A percentile compares a stretch with the other conserved stretches of the same genome.
phyloP scores from a whole-genome alignment of 768 basidiomycete species.

The Rhodotorula sphaerocarpa region DNA sequence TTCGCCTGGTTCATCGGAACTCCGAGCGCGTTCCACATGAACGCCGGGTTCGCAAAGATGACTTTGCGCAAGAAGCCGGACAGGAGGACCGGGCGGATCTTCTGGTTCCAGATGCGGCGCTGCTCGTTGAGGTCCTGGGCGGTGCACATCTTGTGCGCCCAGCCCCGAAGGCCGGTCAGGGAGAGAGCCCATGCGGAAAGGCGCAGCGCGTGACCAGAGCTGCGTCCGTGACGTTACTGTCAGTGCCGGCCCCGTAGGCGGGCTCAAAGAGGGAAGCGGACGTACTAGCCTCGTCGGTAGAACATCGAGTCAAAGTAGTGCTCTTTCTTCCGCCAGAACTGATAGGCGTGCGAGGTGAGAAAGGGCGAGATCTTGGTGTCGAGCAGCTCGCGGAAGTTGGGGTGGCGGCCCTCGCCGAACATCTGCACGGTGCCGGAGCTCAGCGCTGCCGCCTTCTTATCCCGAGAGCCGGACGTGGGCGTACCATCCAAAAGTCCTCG shows the following conservation, averaged over 20 bases:
- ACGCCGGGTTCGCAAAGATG: constrained; percentile 48
- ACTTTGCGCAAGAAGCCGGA: constrained; percentile 53
- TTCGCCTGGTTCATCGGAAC: constrained; percentile 58
- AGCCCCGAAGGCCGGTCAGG: constrained; percentile 54
- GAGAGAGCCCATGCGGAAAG: constrained; percentile 55
- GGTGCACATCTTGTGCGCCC: constrained; percentile 54
- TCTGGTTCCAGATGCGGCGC: constrained; percentile 55
- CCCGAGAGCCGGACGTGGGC: background rate
- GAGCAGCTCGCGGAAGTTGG: constrained; percentile 55
- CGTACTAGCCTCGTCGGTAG: constrained; percentile 62
- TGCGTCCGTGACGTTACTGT: background rate
- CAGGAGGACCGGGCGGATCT: constrained; percentile 57
- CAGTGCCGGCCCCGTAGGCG: background rate
- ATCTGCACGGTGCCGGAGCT: constrained; percentile 45
- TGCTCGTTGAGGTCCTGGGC: constrained; percentile 56
- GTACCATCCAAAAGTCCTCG: constrained; percentile 52
- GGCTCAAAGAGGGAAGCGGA: constrained; percentile 28
- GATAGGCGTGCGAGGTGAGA: constrained; percentile 64
- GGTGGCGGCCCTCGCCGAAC: constrained; percentile 60
- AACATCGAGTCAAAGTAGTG: constrained; percentile 51
- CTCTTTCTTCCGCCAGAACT: constrained; percentile 64
- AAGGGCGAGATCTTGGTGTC: constrained; percentile 58
- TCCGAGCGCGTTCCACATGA: constrained; percentile 68
- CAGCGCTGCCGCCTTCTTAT: too few species aligned
- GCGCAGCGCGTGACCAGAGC: constrained; percentile 49